Conservation (phyloP, 208 protist genomes). For the Leishmania tropica region DNA sequence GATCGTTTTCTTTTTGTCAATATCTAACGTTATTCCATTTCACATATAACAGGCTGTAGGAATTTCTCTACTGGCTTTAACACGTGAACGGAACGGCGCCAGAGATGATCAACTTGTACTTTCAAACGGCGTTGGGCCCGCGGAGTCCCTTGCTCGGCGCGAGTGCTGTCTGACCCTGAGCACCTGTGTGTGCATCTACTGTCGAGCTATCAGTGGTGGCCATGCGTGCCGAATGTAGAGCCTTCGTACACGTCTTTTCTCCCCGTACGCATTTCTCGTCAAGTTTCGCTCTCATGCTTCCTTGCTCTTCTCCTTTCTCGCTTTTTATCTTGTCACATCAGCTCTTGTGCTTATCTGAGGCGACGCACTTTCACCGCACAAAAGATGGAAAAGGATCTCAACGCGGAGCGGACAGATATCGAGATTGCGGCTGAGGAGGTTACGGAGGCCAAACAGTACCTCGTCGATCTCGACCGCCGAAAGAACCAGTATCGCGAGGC, state of each 20-base stretch:
- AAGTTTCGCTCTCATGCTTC: background rate
- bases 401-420: conserved; percentile 37
- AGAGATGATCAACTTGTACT: background rate
- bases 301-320: background rate
- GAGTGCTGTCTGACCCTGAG: background rate
- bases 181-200: background rate
- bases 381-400: conserved; percentile 28
- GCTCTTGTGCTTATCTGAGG: conserved; percentile 2
- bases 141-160: background rate
- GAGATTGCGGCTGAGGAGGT: conserved; percentile 75
- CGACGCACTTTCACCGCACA: background rate
- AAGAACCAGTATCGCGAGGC: conserved; percentile 86
- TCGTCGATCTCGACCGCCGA: conserved; percentile 75
- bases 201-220: background rate
- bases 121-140: background rate
- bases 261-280: background rate
- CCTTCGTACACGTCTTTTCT: background rate
- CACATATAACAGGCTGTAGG: background rate
- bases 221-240: background rate
- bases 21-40: conserved; percentile 9
- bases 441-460: conserved; percentile 59
- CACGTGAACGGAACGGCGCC: background rate
- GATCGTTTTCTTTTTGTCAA: background rate
- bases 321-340: background rate
- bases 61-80: conserved; percentile 1